Conservation (phyloP, 495 filamentous ascomycete genomes). For the Bacidia gigantensis region DNA sequence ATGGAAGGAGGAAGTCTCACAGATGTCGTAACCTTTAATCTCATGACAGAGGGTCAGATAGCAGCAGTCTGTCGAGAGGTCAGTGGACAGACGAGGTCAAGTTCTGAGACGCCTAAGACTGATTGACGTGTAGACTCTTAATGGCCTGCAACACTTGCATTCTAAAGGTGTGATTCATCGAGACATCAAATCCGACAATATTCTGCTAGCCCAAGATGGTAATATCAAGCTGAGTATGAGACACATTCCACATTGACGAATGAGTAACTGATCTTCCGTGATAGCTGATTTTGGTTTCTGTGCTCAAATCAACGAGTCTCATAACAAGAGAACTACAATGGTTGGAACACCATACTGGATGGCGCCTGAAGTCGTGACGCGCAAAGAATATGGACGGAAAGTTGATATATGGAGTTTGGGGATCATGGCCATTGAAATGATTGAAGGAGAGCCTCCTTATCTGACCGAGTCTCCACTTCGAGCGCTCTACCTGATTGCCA, state of each 20-base stretch:
- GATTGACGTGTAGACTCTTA: conserved; percentile 45
- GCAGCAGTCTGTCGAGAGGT: conserved; percentile 88
- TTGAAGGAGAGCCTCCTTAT: conserved; percentile 95
- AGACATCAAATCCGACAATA: conserved; percentile 98
- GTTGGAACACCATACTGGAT: conserved; percentile 99
- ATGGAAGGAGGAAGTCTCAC: conserved; percentile 98
- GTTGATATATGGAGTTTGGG: conserved; percentile 97
- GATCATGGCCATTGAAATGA: conserved; percentile 99
- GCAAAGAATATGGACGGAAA: conserved; percentile 96
- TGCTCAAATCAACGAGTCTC: conserved; percentile 93
- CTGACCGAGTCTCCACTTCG: conserved; percentile 88
- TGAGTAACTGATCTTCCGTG: conserved; percentile 21
- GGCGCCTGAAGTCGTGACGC: conserved; percentile 93
- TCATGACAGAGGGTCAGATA: conserved; percentile 96
- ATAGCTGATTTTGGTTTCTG: conserved; percentile 97
- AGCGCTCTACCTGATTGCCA: conserved; percentile 90
- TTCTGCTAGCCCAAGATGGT: conserved; percentile 84
- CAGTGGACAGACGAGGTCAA: conserved; percentile 19
- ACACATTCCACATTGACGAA: conserved; percentile 5
- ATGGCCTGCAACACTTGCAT: conserved; percentile 86
- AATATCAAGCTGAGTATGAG: conserved; percentile 93
- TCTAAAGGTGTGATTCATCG: conserved; percentile 97
- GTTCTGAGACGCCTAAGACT: no score
- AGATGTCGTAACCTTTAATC: conserved; percentile 97
- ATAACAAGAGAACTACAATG: conserved; percentile 97